Evolutionary conservation across 176 grass and related monocot species (phyloP).

Genomic region (Otatea glauca): DNA sequence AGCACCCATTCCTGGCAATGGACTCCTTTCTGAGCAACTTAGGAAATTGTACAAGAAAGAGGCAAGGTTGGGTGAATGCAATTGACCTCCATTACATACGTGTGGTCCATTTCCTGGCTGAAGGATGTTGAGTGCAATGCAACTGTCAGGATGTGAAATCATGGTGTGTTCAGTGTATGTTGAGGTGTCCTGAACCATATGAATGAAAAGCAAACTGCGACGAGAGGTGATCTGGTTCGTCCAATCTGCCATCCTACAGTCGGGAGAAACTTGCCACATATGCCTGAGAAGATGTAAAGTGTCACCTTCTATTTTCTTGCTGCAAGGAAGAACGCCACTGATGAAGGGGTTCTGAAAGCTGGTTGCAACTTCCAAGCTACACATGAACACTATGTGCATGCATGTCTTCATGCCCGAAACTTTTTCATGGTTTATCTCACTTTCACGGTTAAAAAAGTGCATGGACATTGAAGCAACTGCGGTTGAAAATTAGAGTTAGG

Average conservation of each 20-base stretch:
- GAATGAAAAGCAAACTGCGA: slow-evolving; percentile 9
- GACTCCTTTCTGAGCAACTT: slow-evolving; percentile 29
- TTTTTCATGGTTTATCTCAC: not conserved
- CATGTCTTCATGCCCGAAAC: not conserved
- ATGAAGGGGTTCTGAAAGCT: not conserved
- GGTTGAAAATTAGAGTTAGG: not conserved
- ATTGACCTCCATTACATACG: slow-evolving; percentile 41
- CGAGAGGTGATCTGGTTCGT: not conserved
- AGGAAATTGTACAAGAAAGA: slow-evolving; percentile 26
- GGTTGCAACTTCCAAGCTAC: too few species aligned
- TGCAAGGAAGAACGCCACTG: not conserved
- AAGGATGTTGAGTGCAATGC: slow-evolving; percentile 23
- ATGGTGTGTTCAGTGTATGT: not conserved
- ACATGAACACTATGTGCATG: not conserved
- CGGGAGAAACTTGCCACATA: not conserved
- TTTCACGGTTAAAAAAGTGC: not conserved
- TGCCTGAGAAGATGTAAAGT: slow-evolving; percentile 6
- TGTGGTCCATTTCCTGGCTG: slow-evolving; percentile 27
- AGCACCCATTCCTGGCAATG: slow-evolving; percentile 36
- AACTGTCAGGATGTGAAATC: slow-evolving; percentile 35
- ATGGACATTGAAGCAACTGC: not conserved
- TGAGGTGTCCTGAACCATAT: slow-evolving; percentile 31
- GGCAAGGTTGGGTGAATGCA: slow-evolving; percentile 42
- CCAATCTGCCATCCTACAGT: not conserved
- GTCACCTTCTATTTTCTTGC: not conserved